Percentiles rank a stretch among this genome's conserved stretches.
Conservation (phyloP, 75 land plant species). For the Picea glauca region DNA sequence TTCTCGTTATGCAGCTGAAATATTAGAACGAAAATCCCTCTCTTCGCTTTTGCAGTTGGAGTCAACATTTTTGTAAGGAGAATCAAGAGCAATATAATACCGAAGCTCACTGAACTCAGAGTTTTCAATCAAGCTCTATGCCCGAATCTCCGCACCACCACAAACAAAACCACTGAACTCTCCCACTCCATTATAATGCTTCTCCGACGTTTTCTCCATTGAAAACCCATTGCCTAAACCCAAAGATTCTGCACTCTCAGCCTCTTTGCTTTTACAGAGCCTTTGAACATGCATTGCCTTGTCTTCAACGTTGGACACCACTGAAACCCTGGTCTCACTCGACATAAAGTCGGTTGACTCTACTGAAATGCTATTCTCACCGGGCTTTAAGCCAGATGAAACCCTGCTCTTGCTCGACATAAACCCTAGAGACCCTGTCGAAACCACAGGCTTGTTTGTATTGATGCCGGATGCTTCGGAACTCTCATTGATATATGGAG, state of each 20-base stretch:
- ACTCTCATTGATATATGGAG: too few species aligned
- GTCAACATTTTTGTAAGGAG: constrained; percentile 1
- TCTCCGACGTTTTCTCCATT: background rate
- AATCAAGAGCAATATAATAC: background rate
- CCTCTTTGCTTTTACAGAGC: background rate
- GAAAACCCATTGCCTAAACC: background rate
- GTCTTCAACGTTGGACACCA: background rate
- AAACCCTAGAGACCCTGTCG: too few species aligned
- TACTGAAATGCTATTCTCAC: background rate
- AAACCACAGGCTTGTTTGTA: too few species aligned
- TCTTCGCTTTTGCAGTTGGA: background rate
- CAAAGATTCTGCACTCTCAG: too few species aligned
- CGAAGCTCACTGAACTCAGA: background rate
- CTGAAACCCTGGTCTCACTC: background rate
- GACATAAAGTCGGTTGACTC: background rate
- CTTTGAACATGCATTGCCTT: background rate
- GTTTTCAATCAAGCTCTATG: background rate
- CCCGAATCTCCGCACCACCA: background rate
- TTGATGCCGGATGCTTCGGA: too few species aligned
- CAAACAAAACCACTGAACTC: background rate
- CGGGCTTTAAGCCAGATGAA: too few species aligned
- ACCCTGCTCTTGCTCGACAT: too few species aligned
- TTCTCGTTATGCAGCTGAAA: background rate
- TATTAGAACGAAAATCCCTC: background rate
- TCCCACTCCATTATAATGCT: background rate